Base-by-base conservation (phyloP, 305 asterid genomes). In the Solanum hybrid region DNA sequence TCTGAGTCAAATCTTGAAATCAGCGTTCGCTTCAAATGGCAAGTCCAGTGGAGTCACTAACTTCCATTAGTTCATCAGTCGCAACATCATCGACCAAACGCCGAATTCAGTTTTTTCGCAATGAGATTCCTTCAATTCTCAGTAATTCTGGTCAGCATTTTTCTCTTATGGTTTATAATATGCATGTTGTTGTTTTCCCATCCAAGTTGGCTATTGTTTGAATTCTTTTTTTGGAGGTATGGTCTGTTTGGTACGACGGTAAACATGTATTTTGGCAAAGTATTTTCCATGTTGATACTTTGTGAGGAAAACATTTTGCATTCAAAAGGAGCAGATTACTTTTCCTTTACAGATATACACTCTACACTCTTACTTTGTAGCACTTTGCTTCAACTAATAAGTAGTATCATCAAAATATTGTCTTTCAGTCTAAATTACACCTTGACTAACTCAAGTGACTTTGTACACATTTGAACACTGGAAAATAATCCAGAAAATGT, bases 71-170 rank as follows among this genome's bases (percentile, higher is more conserved):
- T 89, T 90, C 96, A 26, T 93, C 92, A 69, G 85, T 96, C 88
- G 88, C 96, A 3, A 96, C 98, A 51, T 89, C 96, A 87, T 97
- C 98, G n/a, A 94, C 97, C 40, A 91, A 87, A 85, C 95, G 92
- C 26, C 95, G 98, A 88, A 90, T 94, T 84, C 97, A 94, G 95
- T 93, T 96, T 93, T 97, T 96, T 94, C 92, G 98, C 89, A 93
- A 90, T 89, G 96, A 94, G 93, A 94, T 97, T 92, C 98, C 96
- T 5, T 90, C 93, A 82, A 89, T 96, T 90, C 90, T 96, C 87
- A 88, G 46, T 89, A 92, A 90, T 91, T 90, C 91, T 90, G 96
- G 96, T 94, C 37, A 87, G 86, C 77, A 42, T 89, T 90, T 79
- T 66, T 88, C 56, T 34, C 34, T 36, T 77, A 34, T 91, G 34